Base-by-base conservation (phyloP, 176 grass and related monocot species). In the Ananas comosus region DNA sequence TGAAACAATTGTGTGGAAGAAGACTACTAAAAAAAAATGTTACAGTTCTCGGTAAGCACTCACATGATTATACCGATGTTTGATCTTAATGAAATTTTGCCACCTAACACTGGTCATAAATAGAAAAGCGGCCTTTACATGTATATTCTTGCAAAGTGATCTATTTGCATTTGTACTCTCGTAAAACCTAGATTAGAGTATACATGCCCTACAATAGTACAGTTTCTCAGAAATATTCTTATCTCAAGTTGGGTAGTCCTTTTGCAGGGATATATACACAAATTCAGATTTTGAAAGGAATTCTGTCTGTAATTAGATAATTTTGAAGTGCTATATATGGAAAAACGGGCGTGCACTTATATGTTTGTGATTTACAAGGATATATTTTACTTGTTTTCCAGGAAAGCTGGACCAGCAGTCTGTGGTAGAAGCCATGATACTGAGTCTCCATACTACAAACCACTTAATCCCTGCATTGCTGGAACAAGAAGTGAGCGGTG, bases 1-100 rank as follows among this genome's bases (percentile, higher is more conserved):
- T 57, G 94, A 99, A 82, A 99, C 94, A 72, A 85, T 86, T 82
- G 90, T 99, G 64, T 99, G 94, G 94, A 99, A 93, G 71, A 99
- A 99, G 67, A 91, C 87, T 66, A 84, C 69, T 69, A 91, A 72
- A 79, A 88, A 22, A 74, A 88, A 93, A 11, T 93, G 90, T 70
- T 93, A 93, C 82, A 84, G 12, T 72, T 86, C 74, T 54, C 86
- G 88, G 94, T 99, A 86, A 84, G 64, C 49, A 28, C 23, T 72
- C 56, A 9, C 16, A 19, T 19, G 17, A 61, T 9, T 2, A 61
- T 61, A 42, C 21, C 56, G 21, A 8, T 61, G 54, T 61, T 42
- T 42, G 33, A 42, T 42, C 33, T 42, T 6, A 61, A 10, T 22
- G 56, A 61, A 22, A 10, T 7, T n/a, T 61, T 10, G 21, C 10